Percentiles rank a stretch among this genome's conserved stretches.
Evolutionary conservation across 495 filamentous ascomycete genomes (phyloP).

Genomic region (Alectoria sarmentosa): DNA sequence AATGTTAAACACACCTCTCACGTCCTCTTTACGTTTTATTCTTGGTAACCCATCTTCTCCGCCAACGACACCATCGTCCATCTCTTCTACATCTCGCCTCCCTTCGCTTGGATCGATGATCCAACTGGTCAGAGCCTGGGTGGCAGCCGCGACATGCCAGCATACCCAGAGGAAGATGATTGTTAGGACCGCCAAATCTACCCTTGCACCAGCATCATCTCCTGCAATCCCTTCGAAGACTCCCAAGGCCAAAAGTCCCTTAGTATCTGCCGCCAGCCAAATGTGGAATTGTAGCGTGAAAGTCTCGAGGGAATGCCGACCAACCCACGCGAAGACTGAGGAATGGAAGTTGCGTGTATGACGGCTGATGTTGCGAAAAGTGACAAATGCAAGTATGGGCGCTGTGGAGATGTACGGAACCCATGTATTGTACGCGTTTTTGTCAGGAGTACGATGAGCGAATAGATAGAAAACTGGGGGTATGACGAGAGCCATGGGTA

Average conservation of each 20-base stretch:
- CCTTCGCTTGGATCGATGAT: conserved; percentile 31
- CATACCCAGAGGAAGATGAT: conserved; percentile 39
- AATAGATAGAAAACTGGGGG: conserved; percentile 32
- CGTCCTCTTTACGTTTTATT: conserved; percentile 15
- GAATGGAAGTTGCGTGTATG: conserved; percentile 39
- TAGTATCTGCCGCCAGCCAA: conserved; percentile 54
- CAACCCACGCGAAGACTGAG: conserved; percentile 45
- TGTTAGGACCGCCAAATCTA: conserved; percentile 35
- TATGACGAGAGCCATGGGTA: conserved; percentile 24
- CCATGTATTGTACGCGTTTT: conserved; percentile 41
- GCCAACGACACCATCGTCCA: neutral
- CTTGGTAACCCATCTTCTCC: neutral
- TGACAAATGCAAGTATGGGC: conserved; percentile 45
- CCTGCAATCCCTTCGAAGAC: conserved; percentile 28
- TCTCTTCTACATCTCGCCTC: conserved; percentile 1
- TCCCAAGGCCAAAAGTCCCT: conserved; percentile 45
- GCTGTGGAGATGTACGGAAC: conserved; percentile 49
- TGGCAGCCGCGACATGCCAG: conserved; percentile 32
- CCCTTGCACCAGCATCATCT: conserved; percentile 18
- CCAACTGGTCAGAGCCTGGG: conserved; percentile 34
- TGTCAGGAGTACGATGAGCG: conserved; percentile 30
- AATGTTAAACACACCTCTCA: neutral
- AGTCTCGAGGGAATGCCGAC: conserved; percentile 49
- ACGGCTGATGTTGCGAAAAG: conserved; percentile 43
- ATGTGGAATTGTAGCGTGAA: conserved; percentile 56